Conservation (phyloP, 2,329 filamentous ascomycete species). For the Sporothrix dimorphospora region DNA sequence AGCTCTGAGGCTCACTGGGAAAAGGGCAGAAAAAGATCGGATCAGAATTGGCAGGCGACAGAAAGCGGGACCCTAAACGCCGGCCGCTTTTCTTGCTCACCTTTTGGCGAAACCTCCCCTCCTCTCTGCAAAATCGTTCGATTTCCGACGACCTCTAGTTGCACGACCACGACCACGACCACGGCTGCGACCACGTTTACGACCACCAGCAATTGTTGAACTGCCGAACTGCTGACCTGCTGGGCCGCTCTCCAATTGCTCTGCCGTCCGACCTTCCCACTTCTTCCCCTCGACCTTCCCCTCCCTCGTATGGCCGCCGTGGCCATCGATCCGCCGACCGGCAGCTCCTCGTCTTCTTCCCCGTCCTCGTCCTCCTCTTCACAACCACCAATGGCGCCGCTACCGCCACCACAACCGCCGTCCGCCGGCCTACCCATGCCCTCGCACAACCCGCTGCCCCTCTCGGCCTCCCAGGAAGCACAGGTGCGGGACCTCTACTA, state of each 20-base stretch:
- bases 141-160: constrained; percentile 1
- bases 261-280: not conserved
- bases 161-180: not conserved
- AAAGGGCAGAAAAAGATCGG: constrained; percentile 16
- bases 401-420: constrained; percentile 10
- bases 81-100: constrained; percentile 3
- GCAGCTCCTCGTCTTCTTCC: constrained; percentile 35
- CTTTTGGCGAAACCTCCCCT: not conserved
- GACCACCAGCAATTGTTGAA: not conserved
- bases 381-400: constrained; percentile 27
- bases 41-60: not conserved
- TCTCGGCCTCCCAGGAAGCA: constrained; percentile 79
- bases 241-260: too few relatives aligned
- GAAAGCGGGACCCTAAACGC: not conserved
- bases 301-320: constrained; percentile 45
- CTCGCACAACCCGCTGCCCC: constrained; percentile 76
- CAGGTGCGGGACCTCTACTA: constrained; percentile 82
- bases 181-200: not conserved
- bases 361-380: not conserved
- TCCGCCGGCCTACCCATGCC: constrained; percentile 50
- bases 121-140: constrained; percentile 22
- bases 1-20: not conserved
- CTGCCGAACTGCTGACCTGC: not conserved
- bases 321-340: constrained; percentile 40
- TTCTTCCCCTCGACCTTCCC: not conserved